Base-by-base conservation (phyloP, 2,329 filamentous ascomycete species). In the Dactylella cylindrospora region DNA sequence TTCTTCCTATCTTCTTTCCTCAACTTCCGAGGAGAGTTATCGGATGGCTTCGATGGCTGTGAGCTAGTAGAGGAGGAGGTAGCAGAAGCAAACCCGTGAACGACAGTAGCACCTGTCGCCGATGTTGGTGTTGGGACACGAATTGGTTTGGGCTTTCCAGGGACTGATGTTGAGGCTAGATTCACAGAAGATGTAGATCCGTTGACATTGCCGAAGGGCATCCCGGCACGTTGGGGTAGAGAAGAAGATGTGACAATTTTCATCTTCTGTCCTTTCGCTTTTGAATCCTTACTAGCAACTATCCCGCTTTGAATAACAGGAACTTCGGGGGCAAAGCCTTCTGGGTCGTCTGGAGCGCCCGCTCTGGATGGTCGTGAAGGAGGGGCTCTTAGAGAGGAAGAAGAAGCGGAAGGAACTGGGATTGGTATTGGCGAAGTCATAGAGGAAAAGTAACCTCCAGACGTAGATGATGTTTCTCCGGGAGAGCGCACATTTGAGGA, bases 171-270 rank as follows among this genome's bases (percentile, higher is more conserved):
- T 23, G 55, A 61, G 26, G 41, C 39, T 28, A 61, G 43, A 28
- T 61, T 61, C 17, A 61, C 6, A 23, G 55, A 61, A 23, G 55
- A 61, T 12, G 47, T 49, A 19, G 55, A 61, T 15, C 41, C 55
- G 38, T 61, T 61, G 15, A 32, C 47, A 28, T 43, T 61, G 12
- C 40, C 41, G 33, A 53, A 61, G 4, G 47, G 55, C 7, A 41
- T 29, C 2, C 47, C 47, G 20, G 55, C 47, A 20, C 47, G 55
- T 29, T 61, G 35, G 38, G 55, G 55, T 26, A 61, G 23, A 29
- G 55, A 61, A 15, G 55, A 61, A 3, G 55, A 61, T 19, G 55
- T 61, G n/a, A 61, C 36, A 20, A 61, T 53, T 19, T 61, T 61
- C 55, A 61, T 61, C 22, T 61, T 61, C 32, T 46, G 55, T 12